Conservation (phyloP, 2,329 filamentous ascomycete genomes). For the Penicillium vulpinum region DNA sequence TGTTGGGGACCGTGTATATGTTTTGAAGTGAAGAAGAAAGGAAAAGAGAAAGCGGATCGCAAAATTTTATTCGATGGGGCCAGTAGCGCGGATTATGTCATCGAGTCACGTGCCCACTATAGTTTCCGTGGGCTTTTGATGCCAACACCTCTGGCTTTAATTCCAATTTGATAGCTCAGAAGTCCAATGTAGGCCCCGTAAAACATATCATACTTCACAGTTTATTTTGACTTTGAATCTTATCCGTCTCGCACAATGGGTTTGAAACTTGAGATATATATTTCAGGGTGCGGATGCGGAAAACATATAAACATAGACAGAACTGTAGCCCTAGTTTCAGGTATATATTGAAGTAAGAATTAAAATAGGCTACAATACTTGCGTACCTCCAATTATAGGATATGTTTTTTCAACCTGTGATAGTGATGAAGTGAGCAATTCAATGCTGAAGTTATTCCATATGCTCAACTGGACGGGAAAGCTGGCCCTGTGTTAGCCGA, state of each 20-base stretch:
- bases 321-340: not conserved
- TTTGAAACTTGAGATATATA: not conserved
- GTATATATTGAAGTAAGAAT: not conserved
- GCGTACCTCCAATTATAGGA: not conserved
- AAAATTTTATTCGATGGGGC: constrained; percentile 4
- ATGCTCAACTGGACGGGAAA: not conserved
- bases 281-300: too few relatives aligned
- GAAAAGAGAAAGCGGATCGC: constrained; percentile 18
- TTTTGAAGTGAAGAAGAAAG: constrained; percentile 27
- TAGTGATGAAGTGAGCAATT: not conserved
- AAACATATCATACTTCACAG: not conserved
- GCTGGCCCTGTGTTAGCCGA: not conserved
- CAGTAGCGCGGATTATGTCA: constrained; percentile 11
- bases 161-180: not conserved
- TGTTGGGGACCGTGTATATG: constrained; percentile 46
- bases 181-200: not conserved
- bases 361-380: not conserved
- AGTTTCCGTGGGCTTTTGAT: not conserved
- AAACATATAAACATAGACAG: not conserved
- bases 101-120: not conserved
- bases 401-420: not conserved
- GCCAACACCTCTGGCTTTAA: not conserved
- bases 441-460: not conserved
- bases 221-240: too few relatives aligned
- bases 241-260: not conserved